Conservation (phyloP, 1,139 yeast species). For the Magnusiomyces tetraspermus region DNA sequence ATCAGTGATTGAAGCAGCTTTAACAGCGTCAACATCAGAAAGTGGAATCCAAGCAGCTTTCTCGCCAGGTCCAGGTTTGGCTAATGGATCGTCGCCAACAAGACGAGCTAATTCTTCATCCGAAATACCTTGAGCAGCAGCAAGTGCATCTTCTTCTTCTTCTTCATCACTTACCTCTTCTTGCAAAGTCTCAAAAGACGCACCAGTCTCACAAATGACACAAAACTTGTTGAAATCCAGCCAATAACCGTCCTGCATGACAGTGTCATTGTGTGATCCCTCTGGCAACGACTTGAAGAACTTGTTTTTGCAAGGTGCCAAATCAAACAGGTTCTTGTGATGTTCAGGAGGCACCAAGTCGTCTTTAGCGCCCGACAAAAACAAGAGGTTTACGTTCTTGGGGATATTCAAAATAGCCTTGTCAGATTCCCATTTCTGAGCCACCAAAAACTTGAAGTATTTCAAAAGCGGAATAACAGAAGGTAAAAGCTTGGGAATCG, state of each 20-base stretch:
- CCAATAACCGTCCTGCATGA: conserved; percentile 69
- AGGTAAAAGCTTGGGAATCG: conserved; percentile 73
- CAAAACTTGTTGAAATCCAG: conserved; percentile 51
- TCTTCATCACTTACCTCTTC: conserved; percentile 9
- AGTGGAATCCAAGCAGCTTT: background rate
- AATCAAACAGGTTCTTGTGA: conserved; percentile 52
- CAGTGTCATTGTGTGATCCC: conserved; percentile 74
- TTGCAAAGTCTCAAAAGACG: background rate
- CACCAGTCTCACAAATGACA: conserved; percentile 32
- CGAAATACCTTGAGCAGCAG: background rate
- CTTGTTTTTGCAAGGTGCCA: conserved; percentile 23
- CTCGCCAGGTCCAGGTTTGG: background rate
- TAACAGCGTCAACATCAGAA: conserved; percentile 1
- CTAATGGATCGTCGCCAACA: background rate
- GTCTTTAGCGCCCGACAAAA: conserved; percentile 67
- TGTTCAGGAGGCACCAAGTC: conserved; percentile 89
- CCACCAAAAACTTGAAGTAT: conserved; percentile 53
- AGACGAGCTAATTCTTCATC: background rate
- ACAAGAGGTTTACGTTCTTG: conserved; percentile 51
- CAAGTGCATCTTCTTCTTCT: background rate
- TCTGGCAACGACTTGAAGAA: conserved; percentile 43
- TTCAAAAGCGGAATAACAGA: conserved; percentile 9
- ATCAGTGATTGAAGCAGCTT: conserved; percentile 3
- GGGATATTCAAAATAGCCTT: conserved; percentile 45
- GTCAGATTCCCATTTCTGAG: conserved; percentile 81